A percentile compares a stretch with the other conserved stretches of the same genome.
Evolutionary conservation across 441 rosid genomes (phyloP).

Genomic region (Gossypium schwendimanii): DNA sequence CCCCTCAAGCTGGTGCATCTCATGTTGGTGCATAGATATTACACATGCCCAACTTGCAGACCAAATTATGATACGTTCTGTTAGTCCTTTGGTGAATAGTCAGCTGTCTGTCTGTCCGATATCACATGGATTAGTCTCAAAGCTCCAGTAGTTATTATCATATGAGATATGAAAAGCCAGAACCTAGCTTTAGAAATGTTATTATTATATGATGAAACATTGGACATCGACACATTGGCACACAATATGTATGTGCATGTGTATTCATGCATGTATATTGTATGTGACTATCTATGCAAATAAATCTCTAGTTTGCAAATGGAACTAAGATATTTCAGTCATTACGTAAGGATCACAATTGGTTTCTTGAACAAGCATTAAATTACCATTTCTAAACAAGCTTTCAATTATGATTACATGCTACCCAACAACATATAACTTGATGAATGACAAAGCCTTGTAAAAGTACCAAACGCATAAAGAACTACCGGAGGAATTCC

Average conservation of each 20-base stretch:
- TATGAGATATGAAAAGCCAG: background rate
- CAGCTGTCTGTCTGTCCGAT: no score
- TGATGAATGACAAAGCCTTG: background rate
- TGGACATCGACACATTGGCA: background rate
- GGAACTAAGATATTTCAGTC: background rate
- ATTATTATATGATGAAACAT: background rate
- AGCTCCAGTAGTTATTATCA: no score
- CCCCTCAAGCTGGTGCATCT: no score
- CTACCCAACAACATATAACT: background rate
- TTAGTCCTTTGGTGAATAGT: no score
- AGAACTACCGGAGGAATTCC: slow-evolving; percentile 90
- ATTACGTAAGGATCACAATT: background rate
- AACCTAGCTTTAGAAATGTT: background rate
- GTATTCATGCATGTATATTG: background rate
- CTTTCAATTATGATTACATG: background rate
- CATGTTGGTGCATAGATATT: no score
- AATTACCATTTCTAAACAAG: slow-evolving; percentile 5
- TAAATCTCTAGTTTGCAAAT: no score
- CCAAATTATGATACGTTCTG: no score
- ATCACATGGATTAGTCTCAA: no score
- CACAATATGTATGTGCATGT: background rate
- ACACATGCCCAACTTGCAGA: no score
- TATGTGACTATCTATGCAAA: background rate
- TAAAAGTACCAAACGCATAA: slow-evolving; percentile 1
- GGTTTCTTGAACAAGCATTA: background rate